These are phyloP conservation scores for Colletotrichum lentis DNA, from an alignment of 2,329 filamentous ascomycete species.

Conservation along the genomic window DNA sequence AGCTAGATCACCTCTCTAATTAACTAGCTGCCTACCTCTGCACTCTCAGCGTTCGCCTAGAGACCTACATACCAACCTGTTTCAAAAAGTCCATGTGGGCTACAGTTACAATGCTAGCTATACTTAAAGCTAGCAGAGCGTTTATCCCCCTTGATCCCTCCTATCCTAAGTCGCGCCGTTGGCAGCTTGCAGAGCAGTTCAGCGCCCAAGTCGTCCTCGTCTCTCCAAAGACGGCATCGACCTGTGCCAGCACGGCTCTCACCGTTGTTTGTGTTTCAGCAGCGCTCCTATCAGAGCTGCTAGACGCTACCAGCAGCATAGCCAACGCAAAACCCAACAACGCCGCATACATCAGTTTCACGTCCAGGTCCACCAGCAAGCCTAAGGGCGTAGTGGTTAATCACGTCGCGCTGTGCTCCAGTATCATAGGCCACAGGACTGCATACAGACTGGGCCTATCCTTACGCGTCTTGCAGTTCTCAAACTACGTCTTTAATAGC, in stretches of 20 bases:
- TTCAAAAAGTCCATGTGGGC: slow-evolving; percentile 43
- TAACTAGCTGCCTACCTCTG: slow-evolving; percentile 31
- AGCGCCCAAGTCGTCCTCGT: neutral
- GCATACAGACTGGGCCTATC: slow-evolving; percentile 1
- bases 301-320: neutral
- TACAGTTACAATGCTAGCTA: slow-evolving; percentile 42
- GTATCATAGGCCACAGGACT: slow-evolving; percentile 32
- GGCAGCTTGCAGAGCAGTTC: neutral
- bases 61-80: slow-evolving; percentile 40
- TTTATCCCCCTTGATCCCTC: slow-evolving; percentile 44
- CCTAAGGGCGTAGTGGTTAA: slow-evolving; percentile 56
- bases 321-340: slow-evolving; percentile 20
- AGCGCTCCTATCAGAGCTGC: neutral
- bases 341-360: slow-evolving; percentile 47
- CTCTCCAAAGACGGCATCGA: neutral
- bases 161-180: neutral
- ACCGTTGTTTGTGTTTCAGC: neutral
- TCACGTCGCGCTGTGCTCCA: slow-evolving; percentile 40
- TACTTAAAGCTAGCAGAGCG: slow-evolving; percentile 45
- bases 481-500: slow-evolving; percentile 51
- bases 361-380: slow-evolving; percentile 55
- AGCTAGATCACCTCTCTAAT: slow-evolving; percentile 36
- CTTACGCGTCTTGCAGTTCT: slow-evolving; percentile 43
- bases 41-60: slow-evolving; percentile 36
- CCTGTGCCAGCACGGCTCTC: neutral